Base-by-base conservation (phyloP, 805 yeast genomes). In the Lipomyces japonicus region DNA sequence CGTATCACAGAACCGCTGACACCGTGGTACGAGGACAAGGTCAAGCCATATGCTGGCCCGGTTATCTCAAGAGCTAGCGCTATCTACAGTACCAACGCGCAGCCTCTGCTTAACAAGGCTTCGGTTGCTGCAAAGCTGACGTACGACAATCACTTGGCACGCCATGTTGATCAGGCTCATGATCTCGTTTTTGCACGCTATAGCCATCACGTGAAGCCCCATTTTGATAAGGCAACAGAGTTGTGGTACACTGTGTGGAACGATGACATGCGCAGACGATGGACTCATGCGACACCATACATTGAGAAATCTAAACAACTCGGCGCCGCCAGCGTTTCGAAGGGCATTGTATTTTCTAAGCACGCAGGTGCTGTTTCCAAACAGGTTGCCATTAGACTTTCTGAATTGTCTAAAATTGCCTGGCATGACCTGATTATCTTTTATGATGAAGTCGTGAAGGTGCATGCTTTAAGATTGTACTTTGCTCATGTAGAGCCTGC, bases 1-100 rank as follows among this genome's bases (percentile, higher is more conserved):
- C 18, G 34, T n/a, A n/a, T 30, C 5, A 51, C 51, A 2, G 32
- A 19, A 2, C 51, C 51, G 4, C 16, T 46, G 14, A 25, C 22
- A n/a, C 32, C 30, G 18, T 28, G n/a, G 9, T 44, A 44, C 9
- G 12, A 39, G 10, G 32, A 2, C 18, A 26, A 37, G 16, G 6
- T 44, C 18, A 25, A 16, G 10, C 43, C 43, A 14, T 36, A 36
- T 19, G 26, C 44, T 9, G 32, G 16, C n/a, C 47, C 47, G 23
- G 32, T 30, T n/a, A 18, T 44, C 6, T 12, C 21, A 18, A 28
- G 16, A 16, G 44, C 38, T 4, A 32, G 37, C 35, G 16, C 9
- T 4, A 26, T 24, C 9, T 44, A 44, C 16, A 24, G 14, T 28
- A 14, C 22, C n/a, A 36, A 44, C 24, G 43, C 31, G 4, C 14